Conservation (phyloP, 371 early-diverging fungal species). For the Synchytrium microbalum region DNA sequence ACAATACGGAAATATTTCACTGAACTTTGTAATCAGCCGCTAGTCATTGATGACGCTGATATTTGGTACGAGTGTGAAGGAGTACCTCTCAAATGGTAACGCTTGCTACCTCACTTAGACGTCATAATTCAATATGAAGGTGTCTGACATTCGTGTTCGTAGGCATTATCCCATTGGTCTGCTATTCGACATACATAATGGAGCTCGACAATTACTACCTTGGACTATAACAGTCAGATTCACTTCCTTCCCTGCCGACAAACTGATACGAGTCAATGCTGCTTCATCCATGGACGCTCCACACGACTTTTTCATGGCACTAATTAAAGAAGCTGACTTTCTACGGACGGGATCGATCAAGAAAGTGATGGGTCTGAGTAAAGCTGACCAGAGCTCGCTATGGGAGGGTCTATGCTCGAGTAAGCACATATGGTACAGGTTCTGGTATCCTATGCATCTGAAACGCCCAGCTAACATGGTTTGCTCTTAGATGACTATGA, state of each 20-base stretch:
- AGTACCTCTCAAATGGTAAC: conserved; percentile 62
- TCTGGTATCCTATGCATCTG: too few species aligned
- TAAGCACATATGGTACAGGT: conserved; percentile 5
- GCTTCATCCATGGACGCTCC: conserved; percentile 34
- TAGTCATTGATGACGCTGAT: conserved; percentile 39
- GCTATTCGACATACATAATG: conserved; percentile 48
- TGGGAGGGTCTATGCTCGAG: conserved; percentile 43
- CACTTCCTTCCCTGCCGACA: conserved; percentile 49
- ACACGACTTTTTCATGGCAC: conserved; percentile 69
- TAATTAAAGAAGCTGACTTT: conserved; percentile 74
- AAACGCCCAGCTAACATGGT: too few species aligned
- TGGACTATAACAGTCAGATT: conserved; percentile 60
- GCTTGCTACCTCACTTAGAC: not conserved
- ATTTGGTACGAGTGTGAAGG: conserved; percentile 59
- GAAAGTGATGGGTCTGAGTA: conserved; percentile 66
- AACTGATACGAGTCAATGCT: conserved; percentile 42
- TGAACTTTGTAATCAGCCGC: conserved; percentile 13
- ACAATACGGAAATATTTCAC: conserved; percentile 40
- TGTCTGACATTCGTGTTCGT: too few species aligned
- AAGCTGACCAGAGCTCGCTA: conserved; percentile 57
- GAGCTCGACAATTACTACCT: conserved; percentile 26
- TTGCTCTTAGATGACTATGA: conserved; percentile 40
- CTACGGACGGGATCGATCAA: conserved; percentile 61
- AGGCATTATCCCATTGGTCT: conserved; percentile 76
- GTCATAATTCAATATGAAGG: too few species aligned